Conservation (phyloP, 2,329 filamentous ascomycete species). For the Pyricularia sp. region DNA sequence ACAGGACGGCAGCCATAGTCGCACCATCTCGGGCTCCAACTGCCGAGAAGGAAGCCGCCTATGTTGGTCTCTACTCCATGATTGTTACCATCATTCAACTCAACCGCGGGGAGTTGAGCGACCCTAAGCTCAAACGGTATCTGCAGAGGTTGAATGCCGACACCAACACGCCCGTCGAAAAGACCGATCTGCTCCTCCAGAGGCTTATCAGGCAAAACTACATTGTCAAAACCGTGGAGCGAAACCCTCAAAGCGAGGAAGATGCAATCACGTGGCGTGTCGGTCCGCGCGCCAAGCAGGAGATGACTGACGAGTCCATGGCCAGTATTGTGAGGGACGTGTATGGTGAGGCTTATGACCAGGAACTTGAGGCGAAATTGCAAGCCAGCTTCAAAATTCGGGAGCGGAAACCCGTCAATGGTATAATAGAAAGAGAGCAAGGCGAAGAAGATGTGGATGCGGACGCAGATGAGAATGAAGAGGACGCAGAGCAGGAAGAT, state of each 20-base stretch:
- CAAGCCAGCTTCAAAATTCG: slow-evolving; percentile 50
- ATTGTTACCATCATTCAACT: slow-evolving; percentile 71
- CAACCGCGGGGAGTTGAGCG: slow-evolving; percentile 61
- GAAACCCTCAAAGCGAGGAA: slow-evolving; percentile 51
- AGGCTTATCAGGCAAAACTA: slow-evolving; percentile 78
- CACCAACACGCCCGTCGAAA: slow-evolving; percentile 39
- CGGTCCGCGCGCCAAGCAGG: slow-evolving; percentile 75
- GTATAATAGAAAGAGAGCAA: neutral
- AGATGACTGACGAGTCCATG: slow-evolving; percentile 71
- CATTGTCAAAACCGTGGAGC: slow-evolving; percentile 64
- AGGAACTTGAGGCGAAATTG: slow-evolving; percentile 49
- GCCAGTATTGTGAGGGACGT: slow-evolving; percentile 57
- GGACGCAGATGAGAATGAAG: neutral
- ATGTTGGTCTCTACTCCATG: slow-evolving; percentile 72
- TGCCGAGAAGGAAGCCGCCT: slow-evolving; percentile 62
- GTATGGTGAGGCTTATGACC: slow-evolving; percentile 40
- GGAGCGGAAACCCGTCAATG: neutral
- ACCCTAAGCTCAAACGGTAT: slow-evolving; percentile 70
- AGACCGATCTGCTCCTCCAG: slow-evolving; percentile 65
- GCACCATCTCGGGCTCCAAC: slow-evolving; percentile 58
- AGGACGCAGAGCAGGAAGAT: neutral
- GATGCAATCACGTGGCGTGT: slow-evolving; percentile 74
- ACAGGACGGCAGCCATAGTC: slow-evolving; percentile 58
- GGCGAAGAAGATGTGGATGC: neutral
- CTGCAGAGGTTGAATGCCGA: slow-evolving; percentile 68